These are phyloP conservation scores for Odonthalia washingtoniensis DNA, from an alignment of 31 red algal genomes.

Conservation along the genomic window DNA sequence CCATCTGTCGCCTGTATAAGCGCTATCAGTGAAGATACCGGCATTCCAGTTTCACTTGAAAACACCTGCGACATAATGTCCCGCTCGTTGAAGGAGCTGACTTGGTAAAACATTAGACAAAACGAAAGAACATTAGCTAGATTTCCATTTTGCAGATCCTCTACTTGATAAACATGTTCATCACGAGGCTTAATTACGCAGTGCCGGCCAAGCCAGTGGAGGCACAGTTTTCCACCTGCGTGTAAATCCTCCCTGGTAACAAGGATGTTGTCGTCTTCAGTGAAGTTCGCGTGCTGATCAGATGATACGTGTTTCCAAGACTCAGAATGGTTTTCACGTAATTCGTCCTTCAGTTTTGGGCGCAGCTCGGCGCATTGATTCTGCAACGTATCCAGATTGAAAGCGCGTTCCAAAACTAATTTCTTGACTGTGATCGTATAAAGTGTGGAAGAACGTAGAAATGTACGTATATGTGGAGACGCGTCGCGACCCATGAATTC, in stretches of 20 bases:
- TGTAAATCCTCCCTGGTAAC: background rate
- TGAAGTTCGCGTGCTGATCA: too few relatives aligned
- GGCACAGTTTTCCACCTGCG: background rate
- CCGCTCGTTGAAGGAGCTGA: background rate
- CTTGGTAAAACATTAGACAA: background rate
- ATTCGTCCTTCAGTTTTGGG: too few relatives aligned
- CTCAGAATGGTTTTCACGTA: too few relatives aligned
- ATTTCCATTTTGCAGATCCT: background rate
- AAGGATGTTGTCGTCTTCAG: too few relatives aligned
- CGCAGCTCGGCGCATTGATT: too few relatives aligned
- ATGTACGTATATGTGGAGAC: too few relatives aligned
- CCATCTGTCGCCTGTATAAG: background rate
- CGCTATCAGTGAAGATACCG: background rate
- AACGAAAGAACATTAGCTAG: background rate
- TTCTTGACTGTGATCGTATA: too few relatives aligned
- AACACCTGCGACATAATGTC: background rate
- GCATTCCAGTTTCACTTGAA: background rate
- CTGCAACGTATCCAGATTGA: too few relatives aligned
- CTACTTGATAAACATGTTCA: background rate
- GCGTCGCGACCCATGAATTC: too few relatives aligned
- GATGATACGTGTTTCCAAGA: too few relatives aligned
- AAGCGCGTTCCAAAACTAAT: too few relatives aligned
- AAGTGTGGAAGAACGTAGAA: too few relatives aligned
- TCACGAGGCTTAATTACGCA: background rate
- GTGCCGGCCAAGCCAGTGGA: background rate